phyloP scores from a whole-genome alignment of 83 land plant species.

The Diphasiastrum complanatum region DNA sequence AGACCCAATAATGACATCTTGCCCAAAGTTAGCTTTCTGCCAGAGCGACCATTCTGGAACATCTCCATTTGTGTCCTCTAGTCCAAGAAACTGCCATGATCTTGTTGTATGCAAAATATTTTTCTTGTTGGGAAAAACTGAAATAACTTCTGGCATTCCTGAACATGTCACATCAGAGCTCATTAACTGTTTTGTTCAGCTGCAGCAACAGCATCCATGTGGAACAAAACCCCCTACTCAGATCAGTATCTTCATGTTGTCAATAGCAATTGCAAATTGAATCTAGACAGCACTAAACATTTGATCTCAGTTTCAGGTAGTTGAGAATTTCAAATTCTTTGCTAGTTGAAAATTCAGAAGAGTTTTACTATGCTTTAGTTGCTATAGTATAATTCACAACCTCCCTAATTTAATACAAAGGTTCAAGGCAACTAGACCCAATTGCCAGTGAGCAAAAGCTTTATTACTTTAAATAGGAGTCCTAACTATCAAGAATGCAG shows the following conservation, averaged over 20 bases:
- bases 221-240: background rate
- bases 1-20: conserved; percentile 14
- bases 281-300: background rate
- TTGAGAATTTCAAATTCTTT: background rate
- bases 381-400: too few relatives aligned
- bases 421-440: too few relatives aligned
- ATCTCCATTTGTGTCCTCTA: background rate
- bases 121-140: conserved; percentile 11
- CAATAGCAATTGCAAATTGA: background rate
- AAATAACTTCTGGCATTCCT: conserved; percentile 12
- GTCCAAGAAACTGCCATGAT: conserved; percentile 4
- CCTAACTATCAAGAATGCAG: too few relatives aligned
- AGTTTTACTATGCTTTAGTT: too few relatives aligned
- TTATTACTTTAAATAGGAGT: too few relatives aligned
- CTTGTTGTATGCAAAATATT: conserved; percentile 6
- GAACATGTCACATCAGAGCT: background rate
- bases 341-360: background rate
- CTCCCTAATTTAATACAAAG: too few relatives aligned
- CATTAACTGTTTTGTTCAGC: background rate
- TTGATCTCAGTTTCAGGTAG: background rate
- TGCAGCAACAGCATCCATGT: background rate
- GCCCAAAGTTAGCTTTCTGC: conserved; percentile 5
- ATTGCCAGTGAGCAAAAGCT: too few relatives aligned
- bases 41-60: conserved; percentile 1
- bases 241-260: background rate